Percentiles rank a stretch among this genome's conserved stretches.
Evolutionary conservation across 2,329 filamentous ascomycete genomes (phyloP).

Genomic region (Nemania sp.): DNA sequence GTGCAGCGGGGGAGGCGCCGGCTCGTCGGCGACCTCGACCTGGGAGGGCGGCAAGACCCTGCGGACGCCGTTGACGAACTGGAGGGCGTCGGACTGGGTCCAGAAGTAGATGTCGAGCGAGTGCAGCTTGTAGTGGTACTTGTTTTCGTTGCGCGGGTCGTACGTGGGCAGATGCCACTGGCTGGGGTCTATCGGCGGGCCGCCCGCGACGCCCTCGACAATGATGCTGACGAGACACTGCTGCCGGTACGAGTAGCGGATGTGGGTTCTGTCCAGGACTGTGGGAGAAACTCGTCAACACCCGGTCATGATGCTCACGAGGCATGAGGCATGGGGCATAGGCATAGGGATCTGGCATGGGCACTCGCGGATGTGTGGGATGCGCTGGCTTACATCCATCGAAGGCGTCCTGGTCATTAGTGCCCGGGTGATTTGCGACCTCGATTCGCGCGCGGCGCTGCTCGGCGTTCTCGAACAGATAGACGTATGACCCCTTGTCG

Average conservation of each 20-base stretch:
- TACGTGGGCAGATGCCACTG: slow-evolving; percentile 78
- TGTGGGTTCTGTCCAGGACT: slow-evolving; percentile 68
- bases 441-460: slow-evolving; percentile 72
- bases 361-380: background rate
- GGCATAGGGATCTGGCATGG: too few species aligned
- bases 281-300: slow-evolving; percentile 8
- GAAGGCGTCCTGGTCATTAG: slow-evolving; percentile 78
- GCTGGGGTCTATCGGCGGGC: slow-evolving; percentile 46
- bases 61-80: slow-evolving; percentile 70
- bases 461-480: slow-evolving; percentile 74
- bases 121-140: slow-evolving; percentile 79
- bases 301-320: background rate
- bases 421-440: slow-evolving; percentile 75
- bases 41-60: slow-evolving; percentile 65
- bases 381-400: slow-evolving; percentile 65
- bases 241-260: slow-evolving; percentile 76
- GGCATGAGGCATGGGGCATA: background rate
- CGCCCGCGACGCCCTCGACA: slow-evolving; percentile 55
- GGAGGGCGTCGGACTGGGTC: slow-evolving; percentile 71
- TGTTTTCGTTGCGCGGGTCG: slow-evolving; percentile 73
- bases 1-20: slow-evolving; percentile 52
- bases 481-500: slow-evolving; percentile 79
- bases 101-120: slow-evolving; percentile 80
- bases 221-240: slow-evolving; percentile 71
- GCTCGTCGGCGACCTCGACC: slow-evolving; percentile 68